These are phyloP conservation scores for Yarrowia keelungensis DNA, from an alignment of 805 yeast genomes.

Conservation along the genomic window DNA sequence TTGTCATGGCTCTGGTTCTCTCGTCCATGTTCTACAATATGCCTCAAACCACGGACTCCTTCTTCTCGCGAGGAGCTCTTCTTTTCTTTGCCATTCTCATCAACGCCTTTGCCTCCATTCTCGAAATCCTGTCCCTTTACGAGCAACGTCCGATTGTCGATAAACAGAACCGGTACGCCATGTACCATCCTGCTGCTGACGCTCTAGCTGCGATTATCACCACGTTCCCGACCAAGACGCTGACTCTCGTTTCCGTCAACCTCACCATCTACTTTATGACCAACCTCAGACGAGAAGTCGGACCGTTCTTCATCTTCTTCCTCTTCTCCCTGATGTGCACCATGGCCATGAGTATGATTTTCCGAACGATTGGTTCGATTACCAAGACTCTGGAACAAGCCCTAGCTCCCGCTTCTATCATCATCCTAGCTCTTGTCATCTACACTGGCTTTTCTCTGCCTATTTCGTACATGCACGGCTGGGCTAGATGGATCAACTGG, in stretches of 20 bases:
- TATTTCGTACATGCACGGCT: conserved; percentile 55
- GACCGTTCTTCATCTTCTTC: conserved; percentile 60
- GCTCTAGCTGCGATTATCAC: conserved; percentile 66
- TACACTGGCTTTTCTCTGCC: conserved; percentile 60
- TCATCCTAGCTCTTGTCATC: conserved; percentile 53
- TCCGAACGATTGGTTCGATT: conserved; percentile 53
- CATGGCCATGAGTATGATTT: conserved; percentile 62
- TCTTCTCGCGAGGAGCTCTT: conserved; percentile 65
- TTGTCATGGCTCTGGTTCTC: conserved; percentile 59
- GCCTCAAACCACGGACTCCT: conserved; percentile 58
- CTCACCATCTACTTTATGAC: conserved; percentile 56
- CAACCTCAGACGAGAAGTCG: conserved; percentile 59
- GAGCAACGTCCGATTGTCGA: conserved; percentile 64
- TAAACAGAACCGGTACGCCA: conserved; percentile 63
- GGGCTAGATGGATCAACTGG: conserved; percentile 60
- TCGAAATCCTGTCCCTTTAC: conserved; percentile 55
- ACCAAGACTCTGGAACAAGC: conserved; percentile 53
- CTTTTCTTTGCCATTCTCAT: conserved; percentile 63
- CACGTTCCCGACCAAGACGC: conserved; percentile 61
- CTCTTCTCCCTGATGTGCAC: conserved; percentile 55
- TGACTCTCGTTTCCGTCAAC: conserved; percentile 50
- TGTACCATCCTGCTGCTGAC: conserved; percentile 69
- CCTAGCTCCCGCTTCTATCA: conserved; percentile 55
- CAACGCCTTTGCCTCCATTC: conserved; percentile 56
- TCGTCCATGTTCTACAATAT: conserved; percentile 64